phyloP scores from a whole-genome alignment of 768 basidiomycete genomes.

The Macrolepiota albuminosa region DNA sequence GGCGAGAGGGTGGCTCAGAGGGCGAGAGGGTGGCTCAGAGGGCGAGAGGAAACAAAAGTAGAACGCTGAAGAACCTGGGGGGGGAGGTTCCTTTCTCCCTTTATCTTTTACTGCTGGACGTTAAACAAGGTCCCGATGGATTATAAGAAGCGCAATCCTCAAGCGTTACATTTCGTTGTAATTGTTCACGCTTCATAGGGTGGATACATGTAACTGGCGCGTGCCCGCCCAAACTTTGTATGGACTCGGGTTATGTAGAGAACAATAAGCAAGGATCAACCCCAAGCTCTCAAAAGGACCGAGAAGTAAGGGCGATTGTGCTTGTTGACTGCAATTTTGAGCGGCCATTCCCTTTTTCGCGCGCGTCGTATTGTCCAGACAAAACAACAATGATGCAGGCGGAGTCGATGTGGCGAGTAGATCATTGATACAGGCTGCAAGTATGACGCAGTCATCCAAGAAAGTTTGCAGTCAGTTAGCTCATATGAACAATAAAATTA shows the following conservation, averaged over 20 bases:
- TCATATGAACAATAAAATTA: neutral
- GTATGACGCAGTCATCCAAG: neutral
- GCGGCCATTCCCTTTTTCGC: neutral
- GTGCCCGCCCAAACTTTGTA: neutral
- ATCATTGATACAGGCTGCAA: neutral
- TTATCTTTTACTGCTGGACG: neutral
- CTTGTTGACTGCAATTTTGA: neutral
- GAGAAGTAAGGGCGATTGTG: neutral
- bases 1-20: neutral
- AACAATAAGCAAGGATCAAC: neutral
- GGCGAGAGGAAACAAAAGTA: neutral
- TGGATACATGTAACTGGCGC: neutral
- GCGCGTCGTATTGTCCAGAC: neutral
- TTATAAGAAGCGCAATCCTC: neutral
- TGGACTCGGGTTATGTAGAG: neutral
- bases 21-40: neutral
- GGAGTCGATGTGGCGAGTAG: neutral
- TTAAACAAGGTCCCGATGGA: neutral
- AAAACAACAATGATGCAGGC: neutral
- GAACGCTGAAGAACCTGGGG: neutral
- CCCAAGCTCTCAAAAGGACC: no score
- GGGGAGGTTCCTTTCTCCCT: neutral
- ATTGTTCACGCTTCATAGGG: neutral
- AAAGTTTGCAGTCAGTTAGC: neutral
- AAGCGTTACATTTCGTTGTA: neutral